These are phyloP conservation scores for Chenopodium quinoa DNA, from an alignment of 148 eudicot genomes.

Conservation along the genomic window DNA sequence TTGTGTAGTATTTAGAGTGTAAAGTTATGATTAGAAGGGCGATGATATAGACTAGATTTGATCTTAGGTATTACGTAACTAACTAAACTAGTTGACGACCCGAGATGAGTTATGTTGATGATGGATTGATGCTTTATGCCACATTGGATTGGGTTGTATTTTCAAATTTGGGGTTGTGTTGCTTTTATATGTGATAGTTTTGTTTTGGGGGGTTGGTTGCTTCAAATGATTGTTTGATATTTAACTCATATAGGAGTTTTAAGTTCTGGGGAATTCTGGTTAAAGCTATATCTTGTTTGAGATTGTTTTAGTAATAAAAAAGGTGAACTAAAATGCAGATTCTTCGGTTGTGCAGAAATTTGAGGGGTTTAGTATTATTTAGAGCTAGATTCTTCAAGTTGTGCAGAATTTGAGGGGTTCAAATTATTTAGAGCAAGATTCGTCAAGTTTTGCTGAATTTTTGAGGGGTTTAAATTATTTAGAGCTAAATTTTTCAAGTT, in stretches of 20 bases:
- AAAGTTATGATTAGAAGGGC: no score
- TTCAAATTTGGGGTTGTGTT: background rate
- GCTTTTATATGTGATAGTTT: background rate
- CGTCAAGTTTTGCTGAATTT: no score
- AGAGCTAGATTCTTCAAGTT: no score
- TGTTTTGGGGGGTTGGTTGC: no score
- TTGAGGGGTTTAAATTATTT: background rate
- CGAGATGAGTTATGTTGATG: background rate
- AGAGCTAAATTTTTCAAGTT: background rate
- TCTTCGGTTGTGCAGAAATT: background rate
- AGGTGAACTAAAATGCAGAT: background rate
- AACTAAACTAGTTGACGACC: background rate
- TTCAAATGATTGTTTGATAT: background rate
- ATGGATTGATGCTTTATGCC: no score
- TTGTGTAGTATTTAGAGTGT: no score
- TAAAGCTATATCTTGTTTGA: no score
- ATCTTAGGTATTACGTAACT: background rate
- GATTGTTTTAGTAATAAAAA: background rate
- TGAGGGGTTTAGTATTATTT: background rate
- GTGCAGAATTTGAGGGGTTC: no score
- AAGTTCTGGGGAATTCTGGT: no score
- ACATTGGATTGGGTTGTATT: background rate
- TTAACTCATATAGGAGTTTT: no score
- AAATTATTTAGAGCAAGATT: no score
- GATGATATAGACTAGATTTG: background rate